These are phyloP conservation scores for Trichoderma parareesei DNA, from an alignment of 495 filamentous ascomycete species.

Conservation along the genomic window DNA sequence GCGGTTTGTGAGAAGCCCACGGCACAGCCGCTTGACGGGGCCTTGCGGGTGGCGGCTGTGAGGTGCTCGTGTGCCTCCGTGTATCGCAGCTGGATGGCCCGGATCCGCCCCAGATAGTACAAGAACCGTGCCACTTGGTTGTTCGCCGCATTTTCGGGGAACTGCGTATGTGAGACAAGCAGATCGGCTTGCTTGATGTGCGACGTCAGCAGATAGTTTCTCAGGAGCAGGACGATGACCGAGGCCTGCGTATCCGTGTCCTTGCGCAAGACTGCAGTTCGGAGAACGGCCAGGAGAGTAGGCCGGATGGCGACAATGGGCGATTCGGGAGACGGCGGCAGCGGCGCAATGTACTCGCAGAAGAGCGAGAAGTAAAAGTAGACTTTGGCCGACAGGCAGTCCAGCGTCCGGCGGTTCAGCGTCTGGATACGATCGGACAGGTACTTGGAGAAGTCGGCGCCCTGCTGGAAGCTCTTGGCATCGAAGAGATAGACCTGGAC, in stretches of 20 bases:
- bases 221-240: constrained; percentile 86
- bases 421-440: constrained; percentile 77
- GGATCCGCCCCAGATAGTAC: constrained; percentile 92
- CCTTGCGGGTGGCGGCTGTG: constrained; percentile 85
- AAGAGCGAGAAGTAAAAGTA: constrained; percentile 98
- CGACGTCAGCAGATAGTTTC: constrained; percentile 92
- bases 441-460: constrained; percentile 72
- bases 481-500: constrained; percentile 87
- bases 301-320: constrained; percentile 79
- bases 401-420: constrained; percentile 86
- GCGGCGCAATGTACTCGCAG: constrained; percentile 76
- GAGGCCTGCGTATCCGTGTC: constrained; percentile 94
- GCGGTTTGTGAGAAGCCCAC: constrained; percentile 92
- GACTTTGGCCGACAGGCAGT: constrained; percentile 86
- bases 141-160: constrained; percentile 86
- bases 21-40: constrained; percentile 79
- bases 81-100: constrained; percentile 91
- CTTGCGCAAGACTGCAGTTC: constrained; percentile 89
- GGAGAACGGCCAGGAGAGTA: constrained; percentile 74
- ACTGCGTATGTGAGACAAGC: constrained; percentile 87
- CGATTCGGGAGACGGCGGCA: constrained; percentile 79
- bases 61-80: constrained; percentile 94
- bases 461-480: constrained; percentile 64
- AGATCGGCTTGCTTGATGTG: constrained; percentile 96
- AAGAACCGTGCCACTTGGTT: constrained; percentile 96